phyloP scores from a whole-genome alignment of 1,139 yeast genomes.

The Candida labiduridarum region DNA sequence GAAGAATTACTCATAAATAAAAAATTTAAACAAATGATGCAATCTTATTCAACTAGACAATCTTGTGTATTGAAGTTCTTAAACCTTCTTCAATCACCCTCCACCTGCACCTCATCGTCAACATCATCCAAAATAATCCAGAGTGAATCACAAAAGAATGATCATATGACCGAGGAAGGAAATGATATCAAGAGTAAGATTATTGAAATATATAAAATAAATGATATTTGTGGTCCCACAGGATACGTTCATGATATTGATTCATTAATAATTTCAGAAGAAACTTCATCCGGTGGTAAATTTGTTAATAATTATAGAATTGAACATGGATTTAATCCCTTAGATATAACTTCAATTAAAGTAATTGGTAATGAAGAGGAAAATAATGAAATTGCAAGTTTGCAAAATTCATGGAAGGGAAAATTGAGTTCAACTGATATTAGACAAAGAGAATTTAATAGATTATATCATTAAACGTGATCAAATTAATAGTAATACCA shows the following conservation, averaged over 20 bases:
- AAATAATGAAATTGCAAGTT: constrained; percentile 41
- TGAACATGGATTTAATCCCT: constrained; percentile 53
- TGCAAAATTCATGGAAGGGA: constrained; percentile 57
- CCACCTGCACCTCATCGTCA: too few relatives aligned
- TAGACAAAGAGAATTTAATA: constrained; percentile 25
- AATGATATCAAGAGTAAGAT: too few relatives aligned
- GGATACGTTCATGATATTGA: constrained; percentile 76
- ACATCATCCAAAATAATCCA: too few relatives aligned
- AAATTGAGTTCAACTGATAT: constrained; percentile 82
- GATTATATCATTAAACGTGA: too few relatives aligned
- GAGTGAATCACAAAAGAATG: too few relatives aligned
- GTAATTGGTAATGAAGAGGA: constrained; percentile 65
- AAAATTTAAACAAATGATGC: constrained; percentile 66
- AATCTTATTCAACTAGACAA: constrained; percentile 58
- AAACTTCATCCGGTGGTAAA: constrained; percentile 75
- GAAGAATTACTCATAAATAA: constrained; percentile 73
- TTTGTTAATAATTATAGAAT: constrained; percentile 66
- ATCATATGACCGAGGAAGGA: too few relatives aligned
- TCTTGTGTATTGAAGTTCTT: constrained; percentile 40
- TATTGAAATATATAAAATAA: constrained; percentile 56
- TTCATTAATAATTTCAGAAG: constrained; percentile 78
- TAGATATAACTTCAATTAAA: constrained; percentile 63
- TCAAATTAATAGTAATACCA: too few relatives aligned
- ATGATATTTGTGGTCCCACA: constrained; percentile 94
- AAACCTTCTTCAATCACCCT: constrained; percentile 33